These are phyloP conservation scores for Meyerozyma guilliermondii DNA, from an alignment of 1,139 yeast genomes.

Conservation along the genomic window DNA sequence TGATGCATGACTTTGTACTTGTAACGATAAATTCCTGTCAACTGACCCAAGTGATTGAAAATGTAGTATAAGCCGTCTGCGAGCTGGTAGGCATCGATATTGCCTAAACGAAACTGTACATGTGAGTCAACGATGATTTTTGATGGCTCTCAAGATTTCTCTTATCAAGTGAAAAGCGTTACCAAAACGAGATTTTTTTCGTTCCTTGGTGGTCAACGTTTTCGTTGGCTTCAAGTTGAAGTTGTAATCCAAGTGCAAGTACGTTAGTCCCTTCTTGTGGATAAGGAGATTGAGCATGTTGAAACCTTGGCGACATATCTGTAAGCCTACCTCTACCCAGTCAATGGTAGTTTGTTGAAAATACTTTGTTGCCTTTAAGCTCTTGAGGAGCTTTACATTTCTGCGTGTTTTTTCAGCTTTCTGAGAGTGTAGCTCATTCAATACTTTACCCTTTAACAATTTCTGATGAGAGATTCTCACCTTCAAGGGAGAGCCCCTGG, in stretches of 20 bases:
- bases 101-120: conserved; percentile 84
- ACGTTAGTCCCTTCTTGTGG: conserved; percentile 88
- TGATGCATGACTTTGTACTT: conserved; percentile 98
- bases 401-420: conserved; percentile 29
- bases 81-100: conserved; percentile 86
- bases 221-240: conserved; percentile 95
- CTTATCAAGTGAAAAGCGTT: conserved; percentile 92
- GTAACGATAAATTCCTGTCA: conserved; percentile 94
- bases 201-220: conserved; percentile 91
- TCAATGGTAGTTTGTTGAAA: conserved; percentile 90
- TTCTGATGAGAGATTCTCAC: conserved; percentile 86
- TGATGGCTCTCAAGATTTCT: conserved; percentile 74
- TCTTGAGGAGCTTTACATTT: conserved; percentile 58
- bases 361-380: conserved; percentile 72
- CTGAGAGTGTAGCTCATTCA: conserved; percentile 59
- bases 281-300: conserved; percentile 88
- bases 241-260: conserved; percentile 89
- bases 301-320: conserved; percentile 88
- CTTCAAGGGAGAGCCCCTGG: conserved; percentile 58
- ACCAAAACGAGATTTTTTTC: conserved; percentile 94
- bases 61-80: conserved; percentile 94
- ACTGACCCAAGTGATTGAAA: conserved; percentile 87
- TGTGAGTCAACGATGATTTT: conserved; percentile 91
- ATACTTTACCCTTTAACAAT: conserved; percentile 65
- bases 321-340: conserved; percentile 98